Conservation (phyloP, 257 asterid genomes). For the Solanum okadae region DNA sequence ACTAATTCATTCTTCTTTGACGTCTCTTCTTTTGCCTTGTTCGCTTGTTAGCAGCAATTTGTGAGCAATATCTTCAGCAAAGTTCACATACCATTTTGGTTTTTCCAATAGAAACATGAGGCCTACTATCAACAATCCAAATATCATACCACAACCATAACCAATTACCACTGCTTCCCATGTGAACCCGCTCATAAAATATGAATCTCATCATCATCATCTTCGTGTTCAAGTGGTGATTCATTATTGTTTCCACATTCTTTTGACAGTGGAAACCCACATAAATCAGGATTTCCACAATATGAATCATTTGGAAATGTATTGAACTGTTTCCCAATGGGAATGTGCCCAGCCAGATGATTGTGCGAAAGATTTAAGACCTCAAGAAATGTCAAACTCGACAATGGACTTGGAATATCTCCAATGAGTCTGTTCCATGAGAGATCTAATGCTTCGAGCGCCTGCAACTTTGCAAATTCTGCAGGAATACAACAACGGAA, state of each 20-base stretch:
- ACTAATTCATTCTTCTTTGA: too few relatives aligned
- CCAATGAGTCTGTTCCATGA: background rate
- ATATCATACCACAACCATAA: too few relatives aligned
- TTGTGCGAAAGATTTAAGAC: background rate
- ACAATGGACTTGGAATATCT: background rate
- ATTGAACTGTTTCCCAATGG: background rate
- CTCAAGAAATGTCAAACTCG: background rate
- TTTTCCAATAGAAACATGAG: too few relatives aligned
- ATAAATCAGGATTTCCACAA: background rate
- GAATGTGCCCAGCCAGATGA: background rate
- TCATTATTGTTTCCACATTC: background rate
- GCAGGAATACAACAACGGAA: background rate
- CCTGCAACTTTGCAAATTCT: background rate
- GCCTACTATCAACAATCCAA: too few relatives aligned
- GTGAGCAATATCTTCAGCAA: too few relatives aligned
- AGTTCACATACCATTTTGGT: too few relatives aligned
- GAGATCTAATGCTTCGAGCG: background rate
- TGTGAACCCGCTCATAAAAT: too few relatives aligned
- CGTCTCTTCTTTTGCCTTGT: too few relatives aligned
- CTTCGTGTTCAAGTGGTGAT: background rate
- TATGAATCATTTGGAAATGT: background rate
- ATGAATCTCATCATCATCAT: background rate
- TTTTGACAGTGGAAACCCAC: background rate
- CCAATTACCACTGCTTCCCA: too few relatives aligned
- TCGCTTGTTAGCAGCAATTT: too few relatives aligned